Evolutionary conservation across 225 moss, liverwort and hornwort genomes (phyloP).

Genomic region (Pseudisothecium myosuroides): DNA sequence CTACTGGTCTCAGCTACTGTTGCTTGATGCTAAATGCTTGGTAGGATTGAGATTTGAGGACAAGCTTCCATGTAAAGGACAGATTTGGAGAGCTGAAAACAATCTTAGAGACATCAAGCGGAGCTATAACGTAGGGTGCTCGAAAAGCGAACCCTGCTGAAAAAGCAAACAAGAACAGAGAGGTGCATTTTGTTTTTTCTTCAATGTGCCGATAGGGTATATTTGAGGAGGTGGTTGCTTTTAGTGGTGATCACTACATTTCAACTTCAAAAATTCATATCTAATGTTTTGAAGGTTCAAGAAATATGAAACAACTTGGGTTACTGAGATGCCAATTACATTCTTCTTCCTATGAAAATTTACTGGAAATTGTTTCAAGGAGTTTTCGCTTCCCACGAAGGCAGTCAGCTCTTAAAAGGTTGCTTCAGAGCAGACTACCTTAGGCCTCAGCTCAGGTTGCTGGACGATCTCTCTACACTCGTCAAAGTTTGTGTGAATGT

Average conservation of each 20-base stretch:
- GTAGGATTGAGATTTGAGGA: not conserved
- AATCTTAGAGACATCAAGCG: not conserved
- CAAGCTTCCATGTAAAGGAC: not conserved
- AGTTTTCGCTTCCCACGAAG: no score
- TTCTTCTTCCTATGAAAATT: not conserved
- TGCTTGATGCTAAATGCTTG: not conserved
- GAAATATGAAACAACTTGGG: not conserved
- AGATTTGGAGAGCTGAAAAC: not conserved
- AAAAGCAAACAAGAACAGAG: not conserved
- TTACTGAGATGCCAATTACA: not conserved
- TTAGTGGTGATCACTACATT: not conserved
- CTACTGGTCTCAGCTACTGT: not conserved
- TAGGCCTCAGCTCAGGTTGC: no score
- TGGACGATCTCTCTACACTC: not conserved
- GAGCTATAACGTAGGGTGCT: not conserved
- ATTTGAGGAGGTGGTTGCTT: not conserved
- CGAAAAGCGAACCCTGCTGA: not conserved
- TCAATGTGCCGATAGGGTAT: not conserved
- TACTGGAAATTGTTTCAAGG: not conserved
- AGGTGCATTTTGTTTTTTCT: not conserved
- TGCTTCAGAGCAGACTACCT: not conserved
- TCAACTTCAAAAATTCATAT: not conserved
- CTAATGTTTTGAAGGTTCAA: not conserved
- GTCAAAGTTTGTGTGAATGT: not conserved
- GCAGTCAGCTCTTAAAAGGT: not conserved